phyloP scores from a whole-genome alignment of 1,284 basidiomycete genomes.

The Tylopilus orsonianus region DNA sequence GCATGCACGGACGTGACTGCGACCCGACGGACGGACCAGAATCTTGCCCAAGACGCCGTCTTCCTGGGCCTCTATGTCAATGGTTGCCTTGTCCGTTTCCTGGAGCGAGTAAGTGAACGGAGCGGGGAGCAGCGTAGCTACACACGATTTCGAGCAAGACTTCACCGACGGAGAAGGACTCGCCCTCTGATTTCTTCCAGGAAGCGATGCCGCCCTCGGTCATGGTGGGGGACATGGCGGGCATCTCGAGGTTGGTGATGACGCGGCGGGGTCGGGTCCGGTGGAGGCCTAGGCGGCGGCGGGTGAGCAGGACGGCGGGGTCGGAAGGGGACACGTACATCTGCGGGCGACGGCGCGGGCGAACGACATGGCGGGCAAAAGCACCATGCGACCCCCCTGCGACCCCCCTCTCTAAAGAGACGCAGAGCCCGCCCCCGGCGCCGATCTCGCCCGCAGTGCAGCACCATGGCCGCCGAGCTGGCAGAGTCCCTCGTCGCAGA shows the following conservation, averaged over 20 bases:
- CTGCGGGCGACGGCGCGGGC: slow-evolving; percentile 20
- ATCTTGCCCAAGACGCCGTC: slow-evolving; percentile 95
- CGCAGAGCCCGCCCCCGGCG: too few relatives aligned
- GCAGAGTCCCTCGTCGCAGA: slow-evolving; percentile 38
- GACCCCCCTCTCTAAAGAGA: slow-evolving; percentile 22
- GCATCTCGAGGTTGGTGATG: slow-evolving; percentile 78
- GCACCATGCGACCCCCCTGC: slow-evolving; percentile 7
- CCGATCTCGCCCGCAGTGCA: too few relatives aligned
- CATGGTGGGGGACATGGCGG: slow-evolving; percentile 99
- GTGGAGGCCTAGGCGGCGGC: slow-evolving; percentile 51
- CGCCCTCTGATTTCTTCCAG: slow-evolving; percentile 94
- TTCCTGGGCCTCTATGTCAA: slow-evolving; percentile 98
- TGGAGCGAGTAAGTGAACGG: slow-evolving; percentile 35
- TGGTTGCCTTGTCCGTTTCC: slow-evolving; percentile 99
- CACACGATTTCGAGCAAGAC: slow-evolving; percentile 92
- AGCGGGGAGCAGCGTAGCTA: slow-evolving; percentile 19
- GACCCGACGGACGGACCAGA: slow-evolving; percentile 52
- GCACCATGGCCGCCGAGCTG: slow-evolving; percentile 15
- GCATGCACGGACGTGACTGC: background rate
- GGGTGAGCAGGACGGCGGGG: slow-evolving; percentile 6
- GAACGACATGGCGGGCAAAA: slow-evolving; percentile 16
- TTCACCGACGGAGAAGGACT: slow-evolving; percentile 82
- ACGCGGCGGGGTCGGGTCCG: slow-evolving; percentile 53
- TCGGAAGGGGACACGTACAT: slow-evolving; percentile 21
- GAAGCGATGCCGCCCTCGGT: slow-evolving; percentile 91